Conservation (phyloP, 2,329 filamentous ascomycete species). For the Talaromyces sp. region DNA sequence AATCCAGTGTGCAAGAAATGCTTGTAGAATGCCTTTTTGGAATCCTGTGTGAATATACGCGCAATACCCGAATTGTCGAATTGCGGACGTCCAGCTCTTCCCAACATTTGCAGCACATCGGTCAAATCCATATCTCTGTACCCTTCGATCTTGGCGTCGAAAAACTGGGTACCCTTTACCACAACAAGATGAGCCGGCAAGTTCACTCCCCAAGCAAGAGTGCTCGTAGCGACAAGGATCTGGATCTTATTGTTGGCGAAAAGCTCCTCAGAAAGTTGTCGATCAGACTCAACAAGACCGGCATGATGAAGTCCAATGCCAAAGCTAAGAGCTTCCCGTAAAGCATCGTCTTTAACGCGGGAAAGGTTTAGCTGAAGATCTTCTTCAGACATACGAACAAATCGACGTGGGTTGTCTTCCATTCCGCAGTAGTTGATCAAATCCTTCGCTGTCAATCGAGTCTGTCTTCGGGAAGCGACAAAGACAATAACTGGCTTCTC, state of each 20-base stretch:
- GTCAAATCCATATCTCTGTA: slow-evolving; percentile 99
- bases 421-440: slow-evolving; percentile 96
- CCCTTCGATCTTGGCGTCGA: slow-evolving; percentile 93
- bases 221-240: slow-evolving; percentile 91
- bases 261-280: slow-evolving; percentile 85
- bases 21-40: slow-evolving; percentile 99
- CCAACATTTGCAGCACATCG: slow-evolving; percentile 96
- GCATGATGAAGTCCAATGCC: slow-evolving; percentile 97
- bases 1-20: slow-evolving; percentile 98
- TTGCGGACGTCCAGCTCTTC: slow-evolving; percentile 89
- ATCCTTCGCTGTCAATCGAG: slow-evolving; percentile 89
- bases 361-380: slow-evolving; percentile 84
- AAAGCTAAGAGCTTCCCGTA: slow-evolving; percentile 92
- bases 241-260: slow-evolving; percentile 98
- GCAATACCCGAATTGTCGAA: slow-evolving; percentile 96
- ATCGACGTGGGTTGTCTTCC: slow-evolving; percentile 94
- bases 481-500: slow-evolving; percentile 98
- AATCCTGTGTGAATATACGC: slow-evolving; percentile 92
- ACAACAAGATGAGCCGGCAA: slow-evolving; percentile 93
- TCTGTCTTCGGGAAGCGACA: slow-evolving; percentile 91
- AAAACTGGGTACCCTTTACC: slow-evolving; percentile 97
- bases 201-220: slow-evolving; percentile 97
- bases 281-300: slow-evolving; percentile 89
- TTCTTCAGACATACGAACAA: slow-evolving; percentile 91
- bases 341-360: slow-evolving; percentile 84